These are phyloP conservation scores for Starmerella stellata DNA, from an alignment of 805 yeast genomes.

Conservation along the genomic window DNA sequence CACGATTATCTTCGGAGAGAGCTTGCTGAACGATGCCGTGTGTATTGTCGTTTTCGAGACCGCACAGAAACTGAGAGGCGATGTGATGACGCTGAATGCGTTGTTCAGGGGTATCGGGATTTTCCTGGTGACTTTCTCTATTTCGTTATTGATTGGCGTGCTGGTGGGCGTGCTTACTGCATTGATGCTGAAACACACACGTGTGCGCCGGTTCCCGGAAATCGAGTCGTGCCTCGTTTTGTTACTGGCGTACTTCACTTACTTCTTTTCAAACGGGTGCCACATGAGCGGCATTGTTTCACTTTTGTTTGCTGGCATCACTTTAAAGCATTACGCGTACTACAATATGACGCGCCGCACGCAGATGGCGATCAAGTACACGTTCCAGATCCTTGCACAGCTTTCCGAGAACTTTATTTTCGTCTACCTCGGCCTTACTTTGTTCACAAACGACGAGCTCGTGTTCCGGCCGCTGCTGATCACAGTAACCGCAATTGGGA, in stretches of 20 bases:
- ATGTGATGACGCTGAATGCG: slow-evolving; percentile 41
- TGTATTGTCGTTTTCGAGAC: slow-evolving; percentile 98
- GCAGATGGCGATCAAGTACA: slow-evolving; percentile 87
- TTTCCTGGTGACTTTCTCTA: slow-evolving; percentile 80
- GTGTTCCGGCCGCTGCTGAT: slow-evolving; percentile 88
- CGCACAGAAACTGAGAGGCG: slow-evolving; percentile 87
- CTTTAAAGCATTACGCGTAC: slow-evolving; percentile 91
- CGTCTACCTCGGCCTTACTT: slow-evolving; percentile 79
- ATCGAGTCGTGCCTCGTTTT: slow-evolving; percentile 87
- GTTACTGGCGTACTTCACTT: slow-evolving; percentile 83
- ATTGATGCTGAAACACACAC: slow-evolving; percentile 73
- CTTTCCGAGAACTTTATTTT: slow-evolving; percentile 91
- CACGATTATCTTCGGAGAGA: slow-evolving; percentile 94
- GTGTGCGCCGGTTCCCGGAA: slow-evolving; percentile 85
- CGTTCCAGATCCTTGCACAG: slow-evolving; percentile 86
- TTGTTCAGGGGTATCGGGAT: slow-evolving; percentile 80
- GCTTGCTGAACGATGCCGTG: slow-evolving; percentile 87
- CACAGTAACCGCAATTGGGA: slow-evolving; percentile 72
- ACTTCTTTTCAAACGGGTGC: slow-evolving; percentile 94
- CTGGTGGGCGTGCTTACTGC: slow-evolving; percentile 80
- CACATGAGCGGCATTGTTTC: slow-evolving; percentile 99
- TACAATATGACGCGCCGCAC: slow-evolving; percentile 94
- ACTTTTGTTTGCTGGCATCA: slow-evolving; percentile 84
- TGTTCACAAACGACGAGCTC: slow-evolving; percentile 88
- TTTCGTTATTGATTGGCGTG: slow-evolving; percentile 78